A percentile compares a stretch with the other conserved stretches of the same genome.
Conservation (phyloP, 345 rosid genomes). For the Raphanus sativus region DNA sequence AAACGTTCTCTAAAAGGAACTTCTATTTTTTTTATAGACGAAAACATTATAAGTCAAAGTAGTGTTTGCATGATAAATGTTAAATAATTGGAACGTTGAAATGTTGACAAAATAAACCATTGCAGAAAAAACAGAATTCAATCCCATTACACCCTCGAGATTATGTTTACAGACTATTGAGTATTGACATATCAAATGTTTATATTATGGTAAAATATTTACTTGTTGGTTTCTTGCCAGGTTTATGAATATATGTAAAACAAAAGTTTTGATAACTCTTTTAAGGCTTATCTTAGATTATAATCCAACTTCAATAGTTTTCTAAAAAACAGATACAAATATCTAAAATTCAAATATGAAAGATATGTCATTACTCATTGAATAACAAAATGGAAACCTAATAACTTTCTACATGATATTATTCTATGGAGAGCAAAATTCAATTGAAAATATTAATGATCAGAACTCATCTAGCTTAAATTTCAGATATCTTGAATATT, state of each 20-base stretch:
- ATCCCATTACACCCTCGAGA: not conserved
- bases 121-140: not conserved
- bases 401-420: not conserved
- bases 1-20: no score
- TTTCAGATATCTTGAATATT: not conserved
- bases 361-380: constrained; percentile 1
- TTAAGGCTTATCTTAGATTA: not conserved
- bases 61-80: no score
- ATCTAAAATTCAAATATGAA: constrained; percentile 1
- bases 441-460: not conserved
- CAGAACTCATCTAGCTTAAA: constrained; percentile 11
- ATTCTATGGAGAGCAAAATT: not conserved
- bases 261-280: not conserved
- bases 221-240: not conserved
- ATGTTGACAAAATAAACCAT: not conserved
- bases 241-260: not conserved
- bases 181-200: not conserved
- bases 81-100: no score
- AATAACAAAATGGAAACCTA: constrained; percentile 1
- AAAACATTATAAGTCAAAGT: no score
- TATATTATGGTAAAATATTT: not conserved
- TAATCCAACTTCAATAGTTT: constrained; percentile 1
- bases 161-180: not conserved
- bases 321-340: not conserved
- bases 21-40: no score